Evolutionary conservation across 225 moss, liverwort and hornwort genomes (phyloP).

Genomic region (Pseudisothecium myosuroides): DNA sequence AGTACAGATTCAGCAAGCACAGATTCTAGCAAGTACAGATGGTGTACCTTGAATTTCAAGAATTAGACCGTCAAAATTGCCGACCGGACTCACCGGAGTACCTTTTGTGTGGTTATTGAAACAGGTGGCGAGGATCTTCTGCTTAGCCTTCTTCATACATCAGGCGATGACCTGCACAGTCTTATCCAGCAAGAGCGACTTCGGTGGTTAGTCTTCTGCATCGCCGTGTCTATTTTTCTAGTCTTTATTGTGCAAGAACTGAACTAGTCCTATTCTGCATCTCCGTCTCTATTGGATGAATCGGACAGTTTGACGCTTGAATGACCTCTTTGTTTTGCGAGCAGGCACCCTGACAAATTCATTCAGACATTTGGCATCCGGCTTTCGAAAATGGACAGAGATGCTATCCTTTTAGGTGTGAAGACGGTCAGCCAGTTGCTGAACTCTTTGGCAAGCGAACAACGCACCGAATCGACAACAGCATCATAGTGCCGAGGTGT

Average conservation of each 20-base stretch:
- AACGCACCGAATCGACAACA: neutral
- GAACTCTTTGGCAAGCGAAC: conserved; percentile 62
- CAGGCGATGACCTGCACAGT: conserved; percentile 30
- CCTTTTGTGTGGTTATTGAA: neutral
- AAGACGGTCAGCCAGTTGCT: conserved; percentile 77
- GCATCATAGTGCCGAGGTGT: neutral
- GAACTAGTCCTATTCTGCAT: neutral
- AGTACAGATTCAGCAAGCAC: neutral
- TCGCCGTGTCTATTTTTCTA: neutral
- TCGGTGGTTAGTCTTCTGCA: conserved; percentile 56
- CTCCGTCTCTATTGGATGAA: neutral
- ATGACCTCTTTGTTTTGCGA: neutral
- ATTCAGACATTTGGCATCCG: conserved; percentile 55
- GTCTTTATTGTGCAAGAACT: neutral
- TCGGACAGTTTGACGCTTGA: neutral
- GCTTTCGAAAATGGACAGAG: conserved; percentile 31
- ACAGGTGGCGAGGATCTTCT: conserved; percentile 63
- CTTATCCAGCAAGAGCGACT: conserved; percentile 79
- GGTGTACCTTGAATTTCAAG: neutral
- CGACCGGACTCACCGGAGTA: neutral
- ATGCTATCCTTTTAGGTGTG: conserved; percentile 56
- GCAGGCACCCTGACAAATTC: conserved; percentile 99
- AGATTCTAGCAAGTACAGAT: neutral
- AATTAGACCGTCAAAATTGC: neutral
- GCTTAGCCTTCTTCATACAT: conserved; percentile 46